A percentile compares a stretch with the other conserved stretches of the same genome.
Conservation (phyloP, 257 asterid species). For the Thymus quinquecostatus region DNA sequence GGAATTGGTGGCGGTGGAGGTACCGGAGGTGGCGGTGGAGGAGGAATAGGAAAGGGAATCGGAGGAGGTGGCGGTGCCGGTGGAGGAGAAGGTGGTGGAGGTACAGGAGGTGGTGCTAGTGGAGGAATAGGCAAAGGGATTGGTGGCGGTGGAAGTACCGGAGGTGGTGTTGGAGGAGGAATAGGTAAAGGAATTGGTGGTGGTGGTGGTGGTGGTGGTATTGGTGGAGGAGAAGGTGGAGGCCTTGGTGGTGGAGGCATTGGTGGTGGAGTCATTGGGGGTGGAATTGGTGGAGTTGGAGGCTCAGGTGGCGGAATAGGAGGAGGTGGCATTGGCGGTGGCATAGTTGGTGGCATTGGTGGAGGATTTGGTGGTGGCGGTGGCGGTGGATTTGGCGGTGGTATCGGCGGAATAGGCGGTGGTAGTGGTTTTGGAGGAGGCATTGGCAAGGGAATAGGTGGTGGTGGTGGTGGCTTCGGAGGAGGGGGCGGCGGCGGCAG, state of each 20-base stretch:
- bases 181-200: conserved; percentile 19
- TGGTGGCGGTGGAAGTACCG: background rate
- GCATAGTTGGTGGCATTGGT: conserved; percentile 1
- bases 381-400: conserved; percentile 2
- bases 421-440: conserved; percentile 28
- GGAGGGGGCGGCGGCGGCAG: no score
- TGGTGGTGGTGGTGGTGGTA: conserved; percentile 20
- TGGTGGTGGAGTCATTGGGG: conserved; percentile 13
- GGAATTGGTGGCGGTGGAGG: conserved; percentile 24
- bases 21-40: no score
- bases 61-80: conserved; percentile 13
- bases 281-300: conserved; percentile 31
- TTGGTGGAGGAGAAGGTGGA: background rate
- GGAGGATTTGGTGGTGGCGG: conserved; percentile 8
- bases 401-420: background rate
- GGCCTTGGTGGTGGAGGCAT: conserved; percentile 17
- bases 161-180: conserved; percentile 11
- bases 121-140: background rate
- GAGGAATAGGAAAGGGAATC: conserved; percentile 27
- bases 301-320: conserved; percentile 32
- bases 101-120: conserved; percentile 26
- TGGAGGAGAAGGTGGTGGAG: conserved; percentile 17
- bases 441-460: background rate
- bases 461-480: conserved; percentile 5
- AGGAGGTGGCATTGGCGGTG: conserved; percentile 1